Conservation (phyloP, 768 basidiomycete species). For the Suillus weaverae region DNA sequence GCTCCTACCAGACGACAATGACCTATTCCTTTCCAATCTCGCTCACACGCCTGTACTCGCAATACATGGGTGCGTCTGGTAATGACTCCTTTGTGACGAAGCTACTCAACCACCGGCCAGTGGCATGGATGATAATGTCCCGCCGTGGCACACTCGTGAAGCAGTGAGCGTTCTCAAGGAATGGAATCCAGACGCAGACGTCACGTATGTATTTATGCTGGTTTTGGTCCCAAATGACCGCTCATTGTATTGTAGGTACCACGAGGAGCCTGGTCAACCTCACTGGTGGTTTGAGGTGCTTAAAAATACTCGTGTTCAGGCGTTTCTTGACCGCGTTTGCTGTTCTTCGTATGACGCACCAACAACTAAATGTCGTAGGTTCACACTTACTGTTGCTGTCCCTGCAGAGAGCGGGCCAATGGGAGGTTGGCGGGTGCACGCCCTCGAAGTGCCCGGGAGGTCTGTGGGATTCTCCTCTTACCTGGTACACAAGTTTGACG, state of each 20-base stretch:
- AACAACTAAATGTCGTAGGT: slow-evolving; percentile 25
- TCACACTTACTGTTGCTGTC: slow-evolving; percentile 72
- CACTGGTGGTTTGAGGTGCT: slow-evolving; percentile 76
- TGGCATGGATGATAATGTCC: slow-evolving; percentile 83
- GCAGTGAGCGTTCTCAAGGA: slow-evolving; percentile 56
- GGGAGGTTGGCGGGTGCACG: slow-evolving; percentile 67
- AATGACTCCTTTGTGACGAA: not conserved
- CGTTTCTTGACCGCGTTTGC: slow-evolving; percentile 49
- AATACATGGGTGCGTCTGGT: slow-evolving; percentile 67
- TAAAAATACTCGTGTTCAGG: slow-evolving; percentile 50
- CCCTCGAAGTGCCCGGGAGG: slow-evolving; percentile 67
- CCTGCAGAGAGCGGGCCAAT: slow-evolving; percentile 71
- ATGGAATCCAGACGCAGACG: slow-evolving; percentile 53
- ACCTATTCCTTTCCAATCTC: slow-evolving; percentile 80
- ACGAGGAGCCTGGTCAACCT: slow-evolving; percentile 58
- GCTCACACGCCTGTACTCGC: slow-evolving; percentile 68
- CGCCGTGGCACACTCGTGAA: slow-evolving; percentile 80
- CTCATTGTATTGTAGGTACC: slow-evolving; percentile 40
- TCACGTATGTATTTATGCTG: slow-evolving; percentile 42
- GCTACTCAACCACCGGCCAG: slow-evolving; percentile 34
- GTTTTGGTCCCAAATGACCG: not conserved
- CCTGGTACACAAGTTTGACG: not conserved
- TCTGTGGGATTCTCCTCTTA: slow-evolving; percentile 29
- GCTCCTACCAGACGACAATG: slow-evolving; percentile 84
- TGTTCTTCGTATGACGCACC: slow-evolving; percentile 5